Conservation (phyloP, 139 green algal genomes). For the Chlorella ohadii region DNA sequence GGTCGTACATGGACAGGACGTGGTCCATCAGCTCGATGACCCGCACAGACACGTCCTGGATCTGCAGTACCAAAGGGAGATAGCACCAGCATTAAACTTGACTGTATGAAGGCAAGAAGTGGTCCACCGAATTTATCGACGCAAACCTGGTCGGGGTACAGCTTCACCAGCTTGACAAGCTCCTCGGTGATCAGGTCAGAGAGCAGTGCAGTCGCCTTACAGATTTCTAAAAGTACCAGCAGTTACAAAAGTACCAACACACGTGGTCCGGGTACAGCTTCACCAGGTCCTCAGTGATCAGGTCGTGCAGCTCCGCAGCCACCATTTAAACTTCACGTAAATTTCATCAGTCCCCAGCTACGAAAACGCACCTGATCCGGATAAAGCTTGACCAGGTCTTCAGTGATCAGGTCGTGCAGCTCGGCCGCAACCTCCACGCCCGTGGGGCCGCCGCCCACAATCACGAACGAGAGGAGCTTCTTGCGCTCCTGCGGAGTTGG, state of each 20-base stretch:
- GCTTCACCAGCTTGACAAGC: too few relatives aligned
- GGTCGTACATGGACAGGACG: conserved; percentile 92
- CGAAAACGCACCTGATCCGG: conserved; percentile 36
- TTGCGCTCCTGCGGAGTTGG: conserved; percentile 68
- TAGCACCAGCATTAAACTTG: not conserved
- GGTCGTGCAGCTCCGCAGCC: too few relatives aligned
- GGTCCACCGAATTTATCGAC: too few relatives aligned
- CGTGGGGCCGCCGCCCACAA: conserved; percentile 91
- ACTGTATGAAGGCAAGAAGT: too few relatives aligned
- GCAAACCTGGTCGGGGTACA: too few relatives aligned
- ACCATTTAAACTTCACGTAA: not conserved
- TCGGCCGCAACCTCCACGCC: conserved; percentile 94
- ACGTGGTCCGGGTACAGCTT: conserved; percentile 45
- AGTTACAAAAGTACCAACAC: not conserved
- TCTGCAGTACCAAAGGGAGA: conserved; percentile 35
- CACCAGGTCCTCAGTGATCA: too few relatives aligned
- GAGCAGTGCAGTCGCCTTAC: not conserved
- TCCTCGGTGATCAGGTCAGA: too few relatives aligned
- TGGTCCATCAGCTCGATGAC: conserved; percentile 92
- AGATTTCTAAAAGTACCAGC: too few relatives aligned
- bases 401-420: conserved; percentile 88
- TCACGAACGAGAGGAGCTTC: conserved; percentile 89
- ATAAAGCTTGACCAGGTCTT: conserved; percentile 75
- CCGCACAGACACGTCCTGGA: conserved; percentile 65
- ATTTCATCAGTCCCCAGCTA: too few relatives aligned